These are phyloP conservation scores for Stenocarpella maydis DNA, from an alignment of 2,329 filamentous ascomycete genomes.

Conservation along the genomic window DNA sequence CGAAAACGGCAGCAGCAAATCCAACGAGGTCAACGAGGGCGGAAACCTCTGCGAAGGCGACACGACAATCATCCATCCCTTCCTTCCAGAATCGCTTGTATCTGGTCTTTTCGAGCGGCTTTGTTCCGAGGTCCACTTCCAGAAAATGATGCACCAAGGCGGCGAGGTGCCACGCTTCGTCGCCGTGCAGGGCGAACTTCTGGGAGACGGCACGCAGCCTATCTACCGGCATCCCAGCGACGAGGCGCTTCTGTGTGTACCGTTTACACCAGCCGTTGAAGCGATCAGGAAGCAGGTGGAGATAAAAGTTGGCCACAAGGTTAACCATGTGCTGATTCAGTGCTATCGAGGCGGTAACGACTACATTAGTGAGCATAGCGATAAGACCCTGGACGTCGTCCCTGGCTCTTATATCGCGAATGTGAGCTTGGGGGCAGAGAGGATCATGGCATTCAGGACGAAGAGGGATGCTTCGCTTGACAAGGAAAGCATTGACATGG, in stretches of 20 bases:
- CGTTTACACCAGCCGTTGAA: constrained; percentile 78
- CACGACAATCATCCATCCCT: constrained; percentile 74
- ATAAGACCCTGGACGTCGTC: constrained; percentile 93
- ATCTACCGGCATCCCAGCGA: constrained; percentile 96
- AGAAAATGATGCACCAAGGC: constrained; percentile 90
- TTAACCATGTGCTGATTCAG: constrained; percentile 95
- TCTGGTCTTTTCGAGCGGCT: constrained; percentile 74
- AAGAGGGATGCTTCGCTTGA: constrained; percentile 62
- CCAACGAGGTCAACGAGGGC: constrained; percentile 45
- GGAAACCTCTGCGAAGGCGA: constrained; percentile 80
- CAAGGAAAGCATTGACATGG: neutral
- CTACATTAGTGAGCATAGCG: constrained; percentile 95
- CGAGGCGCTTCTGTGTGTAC: constrained; percentile 78
- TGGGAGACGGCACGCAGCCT: constrained; percentile 76
- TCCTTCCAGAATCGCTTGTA: constrained; percentile 67
- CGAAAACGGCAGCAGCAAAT: constrained; percentile 36
- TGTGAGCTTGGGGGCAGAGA: constrained; percentile 88
- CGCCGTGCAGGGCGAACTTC: constrained; percentile 82
- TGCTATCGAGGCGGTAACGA: constrained; percentile 89
- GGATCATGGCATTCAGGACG: constrained; percentile 88
- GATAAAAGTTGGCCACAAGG: constrained; percentile 74
- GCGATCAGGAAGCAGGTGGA: constrained; percentile 75
- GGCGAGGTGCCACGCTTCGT: constrained; percentile 92
- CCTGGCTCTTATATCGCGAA: constrained; percentile 87
- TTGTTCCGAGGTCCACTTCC: constrained; percentile 81